Base-by-base conservation (phyloP, 306 rosid species). In the Cyclanthera cordifolia region DNA sequence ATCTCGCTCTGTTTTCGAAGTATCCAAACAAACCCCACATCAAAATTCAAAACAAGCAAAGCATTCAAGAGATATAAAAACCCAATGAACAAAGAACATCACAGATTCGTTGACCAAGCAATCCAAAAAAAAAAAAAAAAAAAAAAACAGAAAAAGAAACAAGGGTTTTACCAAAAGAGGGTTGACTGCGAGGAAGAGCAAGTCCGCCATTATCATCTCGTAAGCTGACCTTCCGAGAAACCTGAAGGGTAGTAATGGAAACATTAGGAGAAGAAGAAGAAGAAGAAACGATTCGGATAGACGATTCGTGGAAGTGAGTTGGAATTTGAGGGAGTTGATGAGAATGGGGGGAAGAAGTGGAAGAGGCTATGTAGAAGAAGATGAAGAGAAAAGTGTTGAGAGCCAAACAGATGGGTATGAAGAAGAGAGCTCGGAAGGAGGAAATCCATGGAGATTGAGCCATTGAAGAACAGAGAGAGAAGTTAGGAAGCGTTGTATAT, bases 321-420 rank as follows among this genome's bases (percentile, higher is more conserved):
- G 43, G 21, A 6, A n/a, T 15, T 23, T 11, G 53, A 17, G 3
- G 3, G 46, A 10, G 46, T 10, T 41, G 46, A 11, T 41, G 46
- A 11, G 74, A 20, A 43, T 64, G 54, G 19, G 76, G n/a, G 12
- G 72, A 43, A 37, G 81, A 51, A 75, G 84, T 4, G 49, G 81
- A 55, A 75, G 85, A 84, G 53, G n/a, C n/a, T n/a, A 76, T 57
- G 82, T 80, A 86, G 21, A 82, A 73, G 76, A 88, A 75, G 52
- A 88, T 68, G 72, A 72, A 75, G n/a, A 84, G 72, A 24, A 76
- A 76, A 12, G 84, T 78, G 46, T 74, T 61, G 27, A 88, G 84
- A 55, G 88, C 90, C 58, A 88, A 70, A 57, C 66, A 76, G 61
- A 83, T 76, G 67, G 87, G 92, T 59, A 81, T 59, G 82, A 88